A percentile compares a stretch with the other conserved stretches of the same genome.
phyloP scores from a whole-genome alignment of 352 stramenopile species.

The Discostella stelligera region DNA sequence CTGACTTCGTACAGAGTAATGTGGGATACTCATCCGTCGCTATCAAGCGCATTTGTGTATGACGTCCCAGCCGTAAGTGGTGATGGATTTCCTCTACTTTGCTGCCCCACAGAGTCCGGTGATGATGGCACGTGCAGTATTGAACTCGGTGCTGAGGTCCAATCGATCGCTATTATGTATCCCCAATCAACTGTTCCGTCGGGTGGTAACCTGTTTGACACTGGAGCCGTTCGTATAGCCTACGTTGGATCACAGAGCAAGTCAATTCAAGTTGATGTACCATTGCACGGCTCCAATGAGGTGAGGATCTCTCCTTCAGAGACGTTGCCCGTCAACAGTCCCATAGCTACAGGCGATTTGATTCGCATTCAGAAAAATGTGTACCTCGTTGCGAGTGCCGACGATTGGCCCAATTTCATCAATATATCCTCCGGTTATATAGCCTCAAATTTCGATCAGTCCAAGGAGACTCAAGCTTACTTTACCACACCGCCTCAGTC shows the following conservation, averaged over 20 bases:
- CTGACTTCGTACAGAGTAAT: constrained; percentile 78
- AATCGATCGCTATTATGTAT: constrained; percentile 85
- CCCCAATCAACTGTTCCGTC: constrained; percentile 47
- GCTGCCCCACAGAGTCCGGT: constrained; percentile 40
- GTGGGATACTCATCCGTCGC: constrained; percentile 87
- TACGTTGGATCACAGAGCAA: constrained; percentile 68
- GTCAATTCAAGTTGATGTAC: constrained; percentile 47
- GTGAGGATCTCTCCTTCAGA: constrained; percentile 44
- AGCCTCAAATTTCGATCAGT: constrained; percentile 55
- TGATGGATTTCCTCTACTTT: constrained; percentile 54
- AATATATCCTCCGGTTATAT: constrained; percentile 44
- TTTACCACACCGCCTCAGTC: constrained; percentile 52
- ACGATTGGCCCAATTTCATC: constrained; percentile 48
- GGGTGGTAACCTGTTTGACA: constrained; percentile 60
- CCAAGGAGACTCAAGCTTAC: constrained; percentile 46
- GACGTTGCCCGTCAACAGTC: constrained; percentile 32
- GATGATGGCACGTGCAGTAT: constrained; percentile 82
- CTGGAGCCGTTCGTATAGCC: constrained; percentile 84
- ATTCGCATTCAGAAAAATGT: constrained; percentile 62
- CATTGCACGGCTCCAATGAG: constrained; percentile 44
- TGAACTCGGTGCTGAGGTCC: constrained; percentile 89
- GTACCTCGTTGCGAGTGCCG: constrained; percentile 58
- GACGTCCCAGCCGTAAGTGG: constrained; percentile 67
- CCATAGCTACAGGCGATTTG: constrained; percentile 51
- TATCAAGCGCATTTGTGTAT: constrained; percentile 72